Evolutionary conservation across 352 stramenopile genomes (phyloP), one percentile per base, ranked within the genome.

Genomic region (Pythium coloratum): DNA sequence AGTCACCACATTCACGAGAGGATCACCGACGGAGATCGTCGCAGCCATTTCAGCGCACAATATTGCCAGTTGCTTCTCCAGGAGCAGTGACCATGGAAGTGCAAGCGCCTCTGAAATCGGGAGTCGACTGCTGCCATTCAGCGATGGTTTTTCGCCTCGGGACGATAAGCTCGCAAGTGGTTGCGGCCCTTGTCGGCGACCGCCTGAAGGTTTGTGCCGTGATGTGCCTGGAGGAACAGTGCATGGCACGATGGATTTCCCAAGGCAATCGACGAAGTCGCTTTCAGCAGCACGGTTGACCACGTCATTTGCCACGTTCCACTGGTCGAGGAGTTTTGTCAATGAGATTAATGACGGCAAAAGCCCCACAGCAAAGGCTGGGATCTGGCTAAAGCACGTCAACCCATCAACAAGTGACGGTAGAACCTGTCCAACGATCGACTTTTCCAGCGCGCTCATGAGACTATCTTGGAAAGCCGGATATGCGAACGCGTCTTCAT

Each of bases 41-140:
- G 38, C 59, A 0, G 34, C 59, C 16, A 76, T 38, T 54, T 63
- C 47, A 6, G 42, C 55, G 53, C 63, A 76, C 8, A 76, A 4
- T 50, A 76, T 61, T 3, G 49, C 56, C 0, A 76, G 44, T 38
- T 76, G 64, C 47, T 69, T 76, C 16, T 76, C 69, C 2, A 76
- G 36, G 4, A 67, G 4, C 6, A 71, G 16, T 14, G 59, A 59
- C 69, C 69, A 76, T 12, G 69, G 59, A 0, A 55, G 24, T 10
- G 49, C 36, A 1, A 75, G 26, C 9, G 46, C 59, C 2, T 71
- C 47, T 6, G 46, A 36, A 1, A 67, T 49, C 10, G 57, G 20
- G n/a, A 74, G 33, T 49, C 20, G 16, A 18, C 5, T 13, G 6
- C 44, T 61, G 12, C n/a, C 18, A 8, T 16, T 36, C 12, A 14